Conservation (phyloP, 345 rosid genomes). For the Eucalyptus lansdowneana region DNA sequence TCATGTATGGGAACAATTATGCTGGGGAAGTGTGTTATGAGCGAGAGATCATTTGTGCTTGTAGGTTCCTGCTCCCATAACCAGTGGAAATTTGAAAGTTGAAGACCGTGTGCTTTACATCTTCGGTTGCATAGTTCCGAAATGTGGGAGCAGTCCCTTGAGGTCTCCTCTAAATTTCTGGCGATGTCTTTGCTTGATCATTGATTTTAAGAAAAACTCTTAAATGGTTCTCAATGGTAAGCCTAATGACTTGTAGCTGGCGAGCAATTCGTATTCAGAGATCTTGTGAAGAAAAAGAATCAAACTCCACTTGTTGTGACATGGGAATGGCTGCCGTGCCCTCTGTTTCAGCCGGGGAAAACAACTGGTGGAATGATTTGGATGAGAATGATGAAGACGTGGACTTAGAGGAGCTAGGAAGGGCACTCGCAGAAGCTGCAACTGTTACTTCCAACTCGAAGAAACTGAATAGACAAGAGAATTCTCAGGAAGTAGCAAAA, state of each 20-base stretch:
- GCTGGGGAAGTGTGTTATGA: neutral
- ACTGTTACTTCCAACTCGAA: constrained; percentile 31
- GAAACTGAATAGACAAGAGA: constrained; percentile 6
- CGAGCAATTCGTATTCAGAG: constrained; percentile 73
- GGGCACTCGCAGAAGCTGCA: constrained; percentile 50
- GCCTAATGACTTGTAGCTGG: constrained; percentile 35
- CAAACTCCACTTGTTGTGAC: neutral
- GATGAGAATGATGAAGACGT: constrained; percentile 41
- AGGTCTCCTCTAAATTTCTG: constrained; percentile 25
- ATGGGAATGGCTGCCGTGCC: neutral
- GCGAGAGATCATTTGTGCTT: neutral
- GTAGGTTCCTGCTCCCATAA: constrained; percentile 69
- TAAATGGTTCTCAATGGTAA: neutral
- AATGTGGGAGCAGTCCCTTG: constrained; percentile 45
- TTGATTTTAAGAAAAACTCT: neutral
- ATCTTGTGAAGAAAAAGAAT: constrained; percentile 8
- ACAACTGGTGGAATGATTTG: constrained; percentile 35
- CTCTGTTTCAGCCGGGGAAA: constrained; percentile 22
- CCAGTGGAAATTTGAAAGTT: constrained; percentile 15
- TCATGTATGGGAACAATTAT: neutral
- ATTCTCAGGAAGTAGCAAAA: constrained; percentile 12
- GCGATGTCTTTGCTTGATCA: neutral
- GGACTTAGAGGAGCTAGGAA: constrained; percentile 57
- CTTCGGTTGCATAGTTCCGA: constrained; percentile 41
- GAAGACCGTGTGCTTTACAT: constrained; percentile 69